Percentiles rank a stretch among this genome's conserved stretches.
Conservation (phyloP, 140 eudicot species). For the Oenanthe javanica region DNA sequence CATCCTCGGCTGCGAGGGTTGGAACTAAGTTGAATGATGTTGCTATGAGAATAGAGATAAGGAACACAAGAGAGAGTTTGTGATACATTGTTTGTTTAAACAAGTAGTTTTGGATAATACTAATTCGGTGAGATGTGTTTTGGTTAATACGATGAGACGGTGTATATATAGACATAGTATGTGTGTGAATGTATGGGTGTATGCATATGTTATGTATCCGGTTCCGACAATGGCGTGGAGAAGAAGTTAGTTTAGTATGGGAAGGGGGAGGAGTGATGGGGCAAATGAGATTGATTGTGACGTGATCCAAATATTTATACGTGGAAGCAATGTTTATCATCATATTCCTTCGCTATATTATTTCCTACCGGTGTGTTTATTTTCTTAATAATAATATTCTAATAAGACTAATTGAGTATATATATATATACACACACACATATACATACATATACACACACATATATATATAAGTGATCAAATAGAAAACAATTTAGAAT, state of each 20-base stretch:
- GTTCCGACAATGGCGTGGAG: background rate
- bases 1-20: background rate
- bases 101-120: too few species aligned
- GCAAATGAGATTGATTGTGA: background rate
- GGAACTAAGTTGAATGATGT: slow-evolving; percentile 18
- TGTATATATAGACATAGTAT: background rate
- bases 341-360: too few species aligned
- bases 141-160: background rate
- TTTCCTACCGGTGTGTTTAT: too few species aligned
- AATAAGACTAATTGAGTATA: too few species aligned
- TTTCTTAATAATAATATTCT: too few species aligned
- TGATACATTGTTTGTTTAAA: slow-evolving; percentile 26
- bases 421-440: too few species aligned
- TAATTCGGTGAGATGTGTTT: background rate
- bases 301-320: background rate
- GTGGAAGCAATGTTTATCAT: background rate
- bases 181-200: background rate
- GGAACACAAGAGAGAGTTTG: slow-evolving; percentile 20
- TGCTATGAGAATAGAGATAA: slow-evolving; percentile 28
- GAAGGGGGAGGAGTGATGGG: background rate
- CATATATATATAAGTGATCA: too few species aligned
- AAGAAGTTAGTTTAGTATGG: background rate
- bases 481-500: too few species aligned
- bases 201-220: background rate
- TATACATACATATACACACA: too few species aligned